phyloP scores from a whole-genome alignment of 495 filamentous ascomycete species.

The Xylaria castorea region DNA sequence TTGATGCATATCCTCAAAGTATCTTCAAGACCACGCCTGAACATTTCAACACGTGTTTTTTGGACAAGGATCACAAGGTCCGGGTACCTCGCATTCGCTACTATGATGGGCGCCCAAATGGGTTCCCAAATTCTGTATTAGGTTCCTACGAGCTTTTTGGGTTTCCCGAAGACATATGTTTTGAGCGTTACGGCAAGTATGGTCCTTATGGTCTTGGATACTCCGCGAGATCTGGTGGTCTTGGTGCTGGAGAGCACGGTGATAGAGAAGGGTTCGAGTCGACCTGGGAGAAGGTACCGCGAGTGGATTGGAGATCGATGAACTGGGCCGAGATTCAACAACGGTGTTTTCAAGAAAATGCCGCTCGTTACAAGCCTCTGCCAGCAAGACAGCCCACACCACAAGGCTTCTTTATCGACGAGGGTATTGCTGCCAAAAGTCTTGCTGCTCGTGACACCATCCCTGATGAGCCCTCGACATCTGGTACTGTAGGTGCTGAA shows the following conservation, averaged over 20 bases:
- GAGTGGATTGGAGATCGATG: slow-evolving; percentile 76
- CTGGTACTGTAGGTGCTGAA: not conserved
- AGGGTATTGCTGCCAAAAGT: slow-evolving; percentile 21
- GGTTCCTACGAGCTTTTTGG: slow-evolving; percentile 83
- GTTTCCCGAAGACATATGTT: slow-evolving; percentile 87
- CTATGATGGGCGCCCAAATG: slow-evolving; percentile 74
- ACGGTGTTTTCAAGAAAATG: slow-evolving; percentile 72
- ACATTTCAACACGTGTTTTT: slow-evolving; percentile 69
- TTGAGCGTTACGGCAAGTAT: slow-evolving; percentile 87
- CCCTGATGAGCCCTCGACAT: slow-evolving; percentile 5
- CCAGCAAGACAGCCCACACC: slow-evolving; percentile 46
- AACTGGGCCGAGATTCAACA: slow-evolving; percentile 78
- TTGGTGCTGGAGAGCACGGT: slow-evolving; percentile 78
- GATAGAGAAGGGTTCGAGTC: slow-evolving; percentile 75
- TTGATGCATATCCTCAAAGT: slow-evolving; percentile 50
- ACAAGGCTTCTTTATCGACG: slow-evolving; percentile 52
- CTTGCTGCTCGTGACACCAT: slow-evolving; percentile 32
- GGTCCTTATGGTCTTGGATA: slow-evolving; percentile 94
- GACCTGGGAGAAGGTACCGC: slow-evolving; percentile 70
- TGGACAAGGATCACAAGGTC: slow-evolving; percentile 68
- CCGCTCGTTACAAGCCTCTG: slow-evolving; percentile 66
- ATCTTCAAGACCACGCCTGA: slow-evolving; percentile 38
- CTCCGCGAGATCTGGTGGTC: slow-evolving; percentile 73
- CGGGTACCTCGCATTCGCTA: slow-evolving; percentile 71
- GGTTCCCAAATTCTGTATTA: slow-evolving; percentile 81